Evolutionary conservation across 1,284 basidiomycete species (phyloP), one percentile per base, ranked within the genome.

Genomic region (Mycosarcoma mackinlayi): DNA sequence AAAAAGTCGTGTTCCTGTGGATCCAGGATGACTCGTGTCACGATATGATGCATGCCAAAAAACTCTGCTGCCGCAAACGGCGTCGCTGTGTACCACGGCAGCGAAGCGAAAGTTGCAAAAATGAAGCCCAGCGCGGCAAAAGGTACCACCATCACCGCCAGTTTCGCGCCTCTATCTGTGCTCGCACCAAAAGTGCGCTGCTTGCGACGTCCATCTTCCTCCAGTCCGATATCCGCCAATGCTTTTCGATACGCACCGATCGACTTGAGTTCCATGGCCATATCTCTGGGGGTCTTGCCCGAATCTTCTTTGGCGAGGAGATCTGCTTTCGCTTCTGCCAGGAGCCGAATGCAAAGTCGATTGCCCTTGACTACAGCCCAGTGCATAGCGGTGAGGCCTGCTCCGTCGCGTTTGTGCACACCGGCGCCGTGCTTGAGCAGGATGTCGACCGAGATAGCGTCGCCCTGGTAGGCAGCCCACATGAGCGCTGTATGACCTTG

Each of bases 401-500:
- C 84, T 66, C 92, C 89, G 81, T 98, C 96, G 35, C 87, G 87
- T 5, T 89, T 84, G 64, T 88, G 88, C 1, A 90, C 86, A 54
- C 88, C 90, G 3, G 94, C 93, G 8, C 93, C 93, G 73, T 95
- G 92, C 56, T 90, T 88, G 50, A 99, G 87, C 18, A 99, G 84
- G 30, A 98, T 84, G 67, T 97, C 93, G 3, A 98, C 93, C 0
- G 92, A 94, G 21, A 98, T 88, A 1, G 93, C 94, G 78, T 99
- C 96, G 40, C 95, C 95, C 83, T 98, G 96, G 84, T 98, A 98
- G 4, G 94, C 93, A 2, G 96, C 96, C 96, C 96, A 98, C 92
- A 98, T 97, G 51, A 99, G 87, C 0, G 92, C 88, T 0, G 95
- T 98, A 80, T 98, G 96, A 0, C 95, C 95, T 35, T 94, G 92